These are phyloP conservation scores for Cryptococcus hybrid DNA, from an alignment of 1,284 basidiomycete species.

Conservation along the genomic window DNA sequence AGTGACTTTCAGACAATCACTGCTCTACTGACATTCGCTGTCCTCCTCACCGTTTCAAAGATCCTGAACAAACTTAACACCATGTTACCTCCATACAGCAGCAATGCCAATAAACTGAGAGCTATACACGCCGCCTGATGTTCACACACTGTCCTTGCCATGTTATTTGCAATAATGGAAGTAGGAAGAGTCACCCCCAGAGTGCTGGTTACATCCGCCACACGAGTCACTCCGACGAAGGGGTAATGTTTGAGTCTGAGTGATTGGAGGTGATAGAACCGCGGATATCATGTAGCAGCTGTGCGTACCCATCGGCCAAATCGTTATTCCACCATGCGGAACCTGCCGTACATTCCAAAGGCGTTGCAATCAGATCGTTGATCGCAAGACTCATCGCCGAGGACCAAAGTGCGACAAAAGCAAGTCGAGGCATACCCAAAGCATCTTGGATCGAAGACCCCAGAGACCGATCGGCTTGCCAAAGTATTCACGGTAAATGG, in stretches of 20 bases:
- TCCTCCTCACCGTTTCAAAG: constrained; percentile 52
- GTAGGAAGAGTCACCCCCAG: constrained; percentile 27
- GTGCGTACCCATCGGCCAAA: constrained; percentile 17
- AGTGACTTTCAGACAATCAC: constrained; percentile 6
- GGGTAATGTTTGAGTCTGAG: background rate
- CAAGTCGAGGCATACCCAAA: constrained; percentile 52
- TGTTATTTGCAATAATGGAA: constrained; percentile 11
- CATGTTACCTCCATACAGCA: constrained; percentile 51
- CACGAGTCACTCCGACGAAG: background rate
- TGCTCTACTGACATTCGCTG: constrained; percentile 27
- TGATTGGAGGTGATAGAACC: background rate
- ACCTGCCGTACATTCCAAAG: constrained; percentile 51
- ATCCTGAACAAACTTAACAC: constrained; percentile 53
- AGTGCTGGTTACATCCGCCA: constrained; percentile 8
- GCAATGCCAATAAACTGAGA: constrained; percentile 39
- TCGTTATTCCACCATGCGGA: constrained; percentile 40
- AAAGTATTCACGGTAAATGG: constrained; percentile 55
- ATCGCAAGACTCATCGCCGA: constrained; percentile 51
- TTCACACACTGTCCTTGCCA: constrained; percentile 40
- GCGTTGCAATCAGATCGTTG: constrained; percentile 58
- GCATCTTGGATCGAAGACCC: constrained; percentile 53
- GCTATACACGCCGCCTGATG: constrained; percentile 49
- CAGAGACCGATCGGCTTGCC: constrained; percentile 58
- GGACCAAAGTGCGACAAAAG: constrained; percentile 52
- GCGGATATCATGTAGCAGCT: constrained; percentile 15